These are phyloP conservation scores for Viridothelium virens DNA, from an alignment of 495 filamentous ascomycete genomes.

Conservation along the genomic window DNA sequence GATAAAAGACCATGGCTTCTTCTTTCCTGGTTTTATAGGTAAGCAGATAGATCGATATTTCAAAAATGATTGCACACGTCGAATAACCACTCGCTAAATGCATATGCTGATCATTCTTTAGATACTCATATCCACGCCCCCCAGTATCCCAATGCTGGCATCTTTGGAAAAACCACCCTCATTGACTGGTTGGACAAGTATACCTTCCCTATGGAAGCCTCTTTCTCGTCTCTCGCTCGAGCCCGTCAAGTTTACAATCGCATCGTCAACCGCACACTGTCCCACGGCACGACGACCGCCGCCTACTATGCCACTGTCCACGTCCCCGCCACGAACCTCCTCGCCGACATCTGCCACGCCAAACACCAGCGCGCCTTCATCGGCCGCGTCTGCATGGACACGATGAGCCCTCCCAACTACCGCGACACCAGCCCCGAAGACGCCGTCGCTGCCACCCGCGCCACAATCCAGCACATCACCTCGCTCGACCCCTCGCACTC, in stretches of 20 bases:
- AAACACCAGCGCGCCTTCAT: conserved; percentile 83
- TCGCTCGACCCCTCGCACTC: conserved; percentile 52
- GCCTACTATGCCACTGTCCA: conserved; percentile 88
- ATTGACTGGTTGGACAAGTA: conserved; percentile 88
- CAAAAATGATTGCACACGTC: not conserved
- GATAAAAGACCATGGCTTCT: conserved; percentile 49
- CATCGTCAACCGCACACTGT: conserved; percentile 68
- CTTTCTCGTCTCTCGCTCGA: conserved; percentile 48
- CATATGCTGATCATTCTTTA: conserved; percentile 9
- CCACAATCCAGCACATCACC: conserved; percentile 59
- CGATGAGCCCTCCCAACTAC: conserved; percentile 63
- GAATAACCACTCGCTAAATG: conserved; percentile 1
- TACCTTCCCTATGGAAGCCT: conserved; percentile 88
- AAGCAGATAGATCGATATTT: conserved; percentile 17
- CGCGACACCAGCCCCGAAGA: conserved; percentile 54
- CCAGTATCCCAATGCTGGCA: conserved; percentile 85
- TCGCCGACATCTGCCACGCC: conserved; percentile 67
- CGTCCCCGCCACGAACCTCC: conserved; percentile 73
- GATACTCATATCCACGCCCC: conserved; percentile 93
- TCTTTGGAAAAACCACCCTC: conserved; percentile 84
- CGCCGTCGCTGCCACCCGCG: conserved; percentile 50
- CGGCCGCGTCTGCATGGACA: conserved; percentile 88
- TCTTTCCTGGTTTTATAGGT: conserved; percentile 94
- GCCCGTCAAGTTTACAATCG: conserved; percentile 59
- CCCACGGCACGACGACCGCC: conserved; percentile 83